A percentile compares a stretch with the other conserved stretches of the same genome.
Conservation (phyloP, 257 asterid species). For the Solanum paucissectum region DNA sequence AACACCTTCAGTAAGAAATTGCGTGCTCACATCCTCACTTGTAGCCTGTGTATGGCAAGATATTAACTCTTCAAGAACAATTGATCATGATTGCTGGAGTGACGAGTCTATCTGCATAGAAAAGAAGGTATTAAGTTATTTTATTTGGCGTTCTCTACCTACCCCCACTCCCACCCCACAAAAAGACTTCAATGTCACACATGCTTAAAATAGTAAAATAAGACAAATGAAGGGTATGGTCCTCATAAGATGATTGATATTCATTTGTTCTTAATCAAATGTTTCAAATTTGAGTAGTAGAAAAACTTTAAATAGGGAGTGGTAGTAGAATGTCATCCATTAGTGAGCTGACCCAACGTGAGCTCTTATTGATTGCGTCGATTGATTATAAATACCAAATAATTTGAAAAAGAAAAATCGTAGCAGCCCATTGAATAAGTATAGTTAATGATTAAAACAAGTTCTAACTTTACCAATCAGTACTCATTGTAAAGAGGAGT, state of each 20-base stretch:
- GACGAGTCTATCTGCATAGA: slow-evolving; percentile 57
- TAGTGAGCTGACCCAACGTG: not conserved
- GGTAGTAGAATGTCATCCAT: no score
- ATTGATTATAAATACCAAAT: not conserved
- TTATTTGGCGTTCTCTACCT: not conserved
- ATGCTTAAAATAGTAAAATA: not conserved
- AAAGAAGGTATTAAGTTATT: slow-evolving; percentile 41
- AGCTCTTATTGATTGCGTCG: not conserved
- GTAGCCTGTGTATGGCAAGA: slow-evolving; percentile 75
- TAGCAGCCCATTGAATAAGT: not conserved
- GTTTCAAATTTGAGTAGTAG: not conserved
- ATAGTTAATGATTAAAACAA: not conserved
- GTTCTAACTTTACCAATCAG: not conserved
- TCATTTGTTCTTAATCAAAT: not conserved
- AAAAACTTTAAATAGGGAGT: no score
- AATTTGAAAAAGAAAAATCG: not conserved
- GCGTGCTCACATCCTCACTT: slow-evolving; percentile 84
- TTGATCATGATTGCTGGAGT: slow-evolving; percentile 81
- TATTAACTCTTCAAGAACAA: slow-evolving; percentile 15
- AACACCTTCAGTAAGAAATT: slow-evolving; percentile 48
- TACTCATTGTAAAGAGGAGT: not conserved
- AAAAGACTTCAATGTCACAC: not conserved
- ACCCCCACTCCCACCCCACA: not conserved
- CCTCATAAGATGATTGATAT: not conserved
- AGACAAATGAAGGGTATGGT: not conserved